A percentile compares a stretch with the other conserved stretches of the same genome.
Conservation (phyloP, 2,329 filamentous ascomycete genomes). For the Pseudocercospora eumusae region DNA sequence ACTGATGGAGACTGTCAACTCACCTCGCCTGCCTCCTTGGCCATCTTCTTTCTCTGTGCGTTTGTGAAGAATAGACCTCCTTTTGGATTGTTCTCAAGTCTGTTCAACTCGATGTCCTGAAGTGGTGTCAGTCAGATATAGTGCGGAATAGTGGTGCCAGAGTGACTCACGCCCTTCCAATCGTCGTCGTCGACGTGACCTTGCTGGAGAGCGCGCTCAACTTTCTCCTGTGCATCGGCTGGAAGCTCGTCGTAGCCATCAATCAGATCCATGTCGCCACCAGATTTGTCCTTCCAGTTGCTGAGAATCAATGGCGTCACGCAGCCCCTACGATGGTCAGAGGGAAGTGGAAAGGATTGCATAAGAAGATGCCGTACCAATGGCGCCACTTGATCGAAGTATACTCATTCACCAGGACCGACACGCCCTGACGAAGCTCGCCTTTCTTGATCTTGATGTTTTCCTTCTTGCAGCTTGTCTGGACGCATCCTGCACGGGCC, state of each 20-base stretch:
- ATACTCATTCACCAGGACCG: conserved; percentile 63
- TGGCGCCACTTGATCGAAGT: conserved; percentile 78
- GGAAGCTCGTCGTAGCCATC: conserved; percentile 81
- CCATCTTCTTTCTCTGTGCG: conserved; percentile 33
- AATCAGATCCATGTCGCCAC: conserved; percentile 64
- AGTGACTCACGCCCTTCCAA: conserved; percentile 76
- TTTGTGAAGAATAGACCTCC: conserved; percentile 40
- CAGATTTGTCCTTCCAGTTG: conserved; percentile 63
- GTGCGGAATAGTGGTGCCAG: conserved; percentile 29
- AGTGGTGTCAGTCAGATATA: conserved; percentile 22
- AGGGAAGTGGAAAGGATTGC: background rate
- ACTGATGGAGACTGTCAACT: background rate
- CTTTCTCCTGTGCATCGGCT: conserved; percentile 69
- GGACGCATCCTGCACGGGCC: conserved; percentile 71
- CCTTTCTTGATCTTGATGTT: conserved; percentile 74
- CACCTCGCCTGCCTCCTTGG: conserved; percentile 29
- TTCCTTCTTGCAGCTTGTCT: conserved; percentile 69
- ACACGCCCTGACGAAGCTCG: conserved; percentile 73
- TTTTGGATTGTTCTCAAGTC: conserved; percentile 52
- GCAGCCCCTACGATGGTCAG: conserved; percentile 69
- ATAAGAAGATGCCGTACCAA: conserved; percentile 61
- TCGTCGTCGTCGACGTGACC: conserved; percentile 83
- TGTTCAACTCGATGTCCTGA: conserved; percentile 75
- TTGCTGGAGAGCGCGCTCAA: conserved; percentile 69
- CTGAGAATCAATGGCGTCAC: conserved; percentile 73